Evolutionary conservation across 2,329 filamentous ascomycete species (phyloP).

Genomic region (Fusarium scirpi): DNA sequence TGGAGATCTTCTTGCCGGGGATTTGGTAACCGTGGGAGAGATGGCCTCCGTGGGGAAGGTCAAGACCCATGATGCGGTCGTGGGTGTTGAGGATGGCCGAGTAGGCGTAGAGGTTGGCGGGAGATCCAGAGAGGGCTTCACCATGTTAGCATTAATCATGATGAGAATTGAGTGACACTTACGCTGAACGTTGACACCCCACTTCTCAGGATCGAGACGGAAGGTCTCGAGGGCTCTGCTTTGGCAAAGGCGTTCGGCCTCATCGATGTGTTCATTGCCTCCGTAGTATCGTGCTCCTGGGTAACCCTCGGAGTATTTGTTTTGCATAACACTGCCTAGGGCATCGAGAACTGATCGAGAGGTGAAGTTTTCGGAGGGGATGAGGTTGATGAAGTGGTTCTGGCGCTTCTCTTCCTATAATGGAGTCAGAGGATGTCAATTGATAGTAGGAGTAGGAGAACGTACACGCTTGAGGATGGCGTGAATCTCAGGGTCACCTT

Average conservation of each 20-base stretch:
- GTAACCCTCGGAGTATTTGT: slow-evolving; percentile 98
- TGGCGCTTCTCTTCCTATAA: slow-evolving; percentile 88
- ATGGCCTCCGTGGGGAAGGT: slow-evolving; percentile 94
- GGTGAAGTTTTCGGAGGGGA: slow-evolving; percentile 92
- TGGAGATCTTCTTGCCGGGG: slow-evolving; percentile 90
- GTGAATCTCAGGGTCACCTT: slow-evolving; percentile 85
- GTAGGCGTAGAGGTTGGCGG: slow-evolving; percentile 87
- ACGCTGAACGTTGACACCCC: slow-evolving; percentile 97
- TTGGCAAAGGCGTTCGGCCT: slow-evolving; percentile 87
- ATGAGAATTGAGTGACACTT: slow-evolving; percentile 45
- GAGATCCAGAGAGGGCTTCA: slow-evolving; percentile 77
- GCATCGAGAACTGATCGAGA: slow-evolving; percentile 90
- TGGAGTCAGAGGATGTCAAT: not conserved
- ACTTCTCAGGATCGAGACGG: slow-evolving; percentile 82
- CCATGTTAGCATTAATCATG: slow-evolving; percentile 6
- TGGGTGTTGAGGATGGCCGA: slow-evolving; percentile 90
- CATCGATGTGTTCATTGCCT: slow-evolving; percentile 93
- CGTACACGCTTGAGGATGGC: slow-evolving; percentile 87
- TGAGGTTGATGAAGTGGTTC: slow-evolving; percentile 96
- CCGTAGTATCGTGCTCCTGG: slow-evolving; percentile 95
- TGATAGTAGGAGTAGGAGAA: not conserved
- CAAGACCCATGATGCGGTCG: slow-evolving; percentile 94
- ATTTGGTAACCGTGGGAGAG: slow-evolving; percentile 96
- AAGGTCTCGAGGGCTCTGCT: slow-evolving; percentile 87
- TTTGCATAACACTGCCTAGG: slow-evolving; percentile 91